These are phyloP conservation scores for Talaromyces islandicus DNA, from an alignment of 2,329 filamentous ascomycete genomes.

Conservation along the genomic window DNA sequence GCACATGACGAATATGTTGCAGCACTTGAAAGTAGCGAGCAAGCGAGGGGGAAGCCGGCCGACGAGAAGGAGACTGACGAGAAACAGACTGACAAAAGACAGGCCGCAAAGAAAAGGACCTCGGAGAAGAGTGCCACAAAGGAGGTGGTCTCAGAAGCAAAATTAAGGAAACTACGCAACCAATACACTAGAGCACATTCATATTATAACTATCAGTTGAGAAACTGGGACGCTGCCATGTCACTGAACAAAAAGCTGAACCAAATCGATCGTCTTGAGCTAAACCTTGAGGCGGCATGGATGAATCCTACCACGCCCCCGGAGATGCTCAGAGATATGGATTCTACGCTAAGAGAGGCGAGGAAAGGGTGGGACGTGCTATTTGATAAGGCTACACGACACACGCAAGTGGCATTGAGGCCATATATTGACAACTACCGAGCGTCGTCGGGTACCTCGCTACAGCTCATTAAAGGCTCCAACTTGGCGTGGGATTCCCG, in stretches of 20 bases:
- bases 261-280: constrained; percentile 23
- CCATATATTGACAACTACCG: constrained; percentile 47
- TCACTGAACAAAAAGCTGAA: constrained; percentile 9
- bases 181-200: background rate
- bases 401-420: background rate
- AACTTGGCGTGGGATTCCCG: constrained; percentile 64
- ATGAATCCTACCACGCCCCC: constrained; percentile 17
- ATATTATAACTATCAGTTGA: background rate
- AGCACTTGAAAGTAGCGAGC: background rate
- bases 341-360: constrained; percentile 16
- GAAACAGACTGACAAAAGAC: background rate
- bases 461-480: constrained; percentile 40
- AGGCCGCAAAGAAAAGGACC: background rate
- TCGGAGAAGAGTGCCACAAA: background rate
- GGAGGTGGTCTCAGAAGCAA: background rate
- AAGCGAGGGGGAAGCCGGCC: background rate
- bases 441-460: constrained; percentile 18
- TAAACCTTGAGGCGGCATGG: constrained; percentile 19
- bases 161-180: background rate
- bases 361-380: constrained; percentile 8
- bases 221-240: background rate
- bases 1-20: background rate
- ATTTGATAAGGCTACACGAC: background rate
- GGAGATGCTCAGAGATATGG: constrained; percentile 16
- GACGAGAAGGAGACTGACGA: background rate